These are phyloP conservation scores for Botrytis paeoniae DNA, from an alignment of 2,329 filamentous ascomycete genomes.

Conservation along the genomic window DNA sequence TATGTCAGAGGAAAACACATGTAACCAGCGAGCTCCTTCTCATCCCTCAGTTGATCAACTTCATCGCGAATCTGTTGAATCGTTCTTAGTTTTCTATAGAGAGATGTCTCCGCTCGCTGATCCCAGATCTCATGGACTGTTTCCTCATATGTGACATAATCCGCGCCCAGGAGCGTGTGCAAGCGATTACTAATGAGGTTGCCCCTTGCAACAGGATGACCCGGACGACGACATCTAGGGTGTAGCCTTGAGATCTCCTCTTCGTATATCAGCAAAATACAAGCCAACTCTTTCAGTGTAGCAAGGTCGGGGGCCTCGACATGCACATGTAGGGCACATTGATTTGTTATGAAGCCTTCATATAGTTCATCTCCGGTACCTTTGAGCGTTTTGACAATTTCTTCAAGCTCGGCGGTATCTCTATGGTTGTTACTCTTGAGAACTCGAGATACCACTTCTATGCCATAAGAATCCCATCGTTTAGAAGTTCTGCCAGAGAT, in stretches of 20 bases:
- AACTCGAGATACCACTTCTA: constrained; percentile 29
- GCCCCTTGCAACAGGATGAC: constrained; percentile 19
- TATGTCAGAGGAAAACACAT: constrained; percentile 23
- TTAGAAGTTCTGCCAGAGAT: neutral
- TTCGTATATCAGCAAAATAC: constrained; percentile 32
- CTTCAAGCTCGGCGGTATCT: constrained; percentile 21
- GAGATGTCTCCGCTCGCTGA: neutral
- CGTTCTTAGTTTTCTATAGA: neutral
- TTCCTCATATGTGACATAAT: neutral
- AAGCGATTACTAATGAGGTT: constrained; percentile 28
- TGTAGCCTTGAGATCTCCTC: constrained; percentile 30
- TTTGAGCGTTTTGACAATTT: constrained; percentile 22
- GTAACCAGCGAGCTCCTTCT: neutral
- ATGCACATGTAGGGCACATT: constrained; percentile 33
- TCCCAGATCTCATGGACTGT: neutral
- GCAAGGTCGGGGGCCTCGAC: constrained; percentile 26
- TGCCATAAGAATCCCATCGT: constrained; percentile 32
- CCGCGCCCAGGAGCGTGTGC: neutral
- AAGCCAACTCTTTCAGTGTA: constrained; percentile 28
- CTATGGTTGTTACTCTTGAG: constrained; percentile 15
- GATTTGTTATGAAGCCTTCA: constrained; percentile 31
- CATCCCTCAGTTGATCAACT: neutral
- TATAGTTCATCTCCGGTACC: constrained; percentile 15
- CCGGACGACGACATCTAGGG: constrained; percentile 28
- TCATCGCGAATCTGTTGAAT: constrained; percentile 6